phyloP scores from a whole-genome alignment of 2,329 filamentous ascomycete genomes.

The Alternaria infectoria region DNA sequence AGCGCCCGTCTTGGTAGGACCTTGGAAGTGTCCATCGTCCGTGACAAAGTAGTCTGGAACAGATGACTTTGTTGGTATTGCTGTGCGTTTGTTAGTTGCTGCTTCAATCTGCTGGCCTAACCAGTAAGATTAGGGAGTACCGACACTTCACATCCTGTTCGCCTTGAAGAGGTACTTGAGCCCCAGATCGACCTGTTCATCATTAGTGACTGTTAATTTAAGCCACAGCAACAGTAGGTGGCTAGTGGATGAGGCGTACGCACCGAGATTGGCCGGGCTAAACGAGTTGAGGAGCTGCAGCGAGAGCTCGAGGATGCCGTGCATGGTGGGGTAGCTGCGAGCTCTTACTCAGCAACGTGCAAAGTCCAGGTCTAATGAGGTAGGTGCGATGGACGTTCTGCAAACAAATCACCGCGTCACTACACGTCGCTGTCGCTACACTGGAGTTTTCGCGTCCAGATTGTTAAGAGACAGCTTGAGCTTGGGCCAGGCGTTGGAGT shows the following conservation, averaged over 20 bases:
- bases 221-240: neutral
- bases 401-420: neutral
- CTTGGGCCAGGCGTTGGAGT: constrained; percentile 3
- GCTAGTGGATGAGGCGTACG: constrained; percentile 1
- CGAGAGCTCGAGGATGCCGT: constrained; percentile 32
- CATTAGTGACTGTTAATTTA: neutral
- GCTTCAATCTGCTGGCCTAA: neutral
- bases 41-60: constrained; percentile 45
- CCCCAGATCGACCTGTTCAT: constrained; percentile 10
- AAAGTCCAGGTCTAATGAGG: neutral
- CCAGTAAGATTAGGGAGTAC: constrained; percentile 13
- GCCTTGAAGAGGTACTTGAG: constrained; percentile 23
- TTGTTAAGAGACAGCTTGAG: constrained; percentile 3
- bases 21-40: constrained; percentile 47
- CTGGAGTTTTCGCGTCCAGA: neutral
- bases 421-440: neutral
- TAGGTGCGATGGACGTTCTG: neutral
- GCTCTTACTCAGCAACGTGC: constrained; percentile 3
- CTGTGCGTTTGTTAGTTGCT: constrained; percentile 17
- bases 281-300: constrained; percentile 32
- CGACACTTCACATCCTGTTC: constrained; percentile 26
- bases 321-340: constrained; percentile 24
- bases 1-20: constrained; percentile 72
- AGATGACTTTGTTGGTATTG: constrained; percentile 30
- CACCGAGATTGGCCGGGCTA: constrained; percentile 23